These are phyloP conservation scores for Pilasporangium apinafurcum DNA, from an alignment of 352 stramenopile genomes.

Conservation along the genomic window DNA sequence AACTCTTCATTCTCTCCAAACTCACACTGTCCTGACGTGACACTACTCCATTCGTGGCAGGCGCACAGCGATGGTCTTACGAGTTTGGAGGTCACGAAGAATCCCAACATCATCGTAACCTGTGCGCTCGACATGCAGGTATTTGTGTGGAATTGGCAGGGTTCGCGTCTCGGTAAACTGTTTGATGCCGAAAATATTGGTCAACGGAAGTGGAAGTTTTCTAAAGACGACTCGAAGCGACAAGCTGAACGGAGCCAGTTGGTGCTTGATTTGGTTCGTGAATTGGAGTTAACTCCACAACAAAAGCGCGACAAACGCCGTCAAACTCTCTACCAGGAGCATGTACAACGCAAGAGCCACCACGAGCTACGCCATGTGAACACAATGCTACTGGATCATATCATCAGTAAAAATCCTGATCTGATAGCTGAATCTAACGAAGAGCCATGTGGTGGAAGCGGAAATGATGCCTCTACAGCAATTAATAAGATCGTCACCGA, in stretches of 20 bases:
- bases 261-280: constrained; percentile 26
- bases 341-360: constrained; percentile 38
- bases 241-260: constrained; percentile 29
- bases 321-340: constrained; percentile 36
- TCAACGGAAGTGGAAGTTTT: constrained; percentile 40
- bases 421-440: constrained; percentile 14
- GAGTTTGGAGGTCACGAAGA: constrained; percentile 44
- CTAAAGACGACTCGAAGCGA: constrained; percentile 43
- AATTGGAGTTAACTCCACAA: constrained; percentile 40
- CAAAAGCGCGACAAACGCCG: constrained; percentile 31
- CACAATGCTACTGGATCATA: constrained; percentile 54
- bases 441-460: no score
- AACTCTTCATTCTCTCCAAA: no score
- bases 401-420: constrained; percentile 58
- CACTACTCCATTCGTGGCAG: constrained; percentile 30
- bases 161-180: constrained; percentile 46
- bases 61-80: constrained; percentile 45
- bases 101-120: constrained; percentile 58
- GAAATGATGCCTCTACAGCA: no score
- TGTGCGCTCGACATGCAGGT: constrained; percentile 61
- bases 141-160: constrained; percentile 67
- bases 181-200: constrained; percentile 57
- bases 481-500: not conserved
- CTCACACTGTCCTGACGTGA: no score
- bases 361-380: constrained; percentile 40